Percentiles rank a stretch among this genome's conserved stretches.
phyloP scores from a whole-genome alignment of 805 yeast genomes.

The Suhomyces sp. region DNA sequence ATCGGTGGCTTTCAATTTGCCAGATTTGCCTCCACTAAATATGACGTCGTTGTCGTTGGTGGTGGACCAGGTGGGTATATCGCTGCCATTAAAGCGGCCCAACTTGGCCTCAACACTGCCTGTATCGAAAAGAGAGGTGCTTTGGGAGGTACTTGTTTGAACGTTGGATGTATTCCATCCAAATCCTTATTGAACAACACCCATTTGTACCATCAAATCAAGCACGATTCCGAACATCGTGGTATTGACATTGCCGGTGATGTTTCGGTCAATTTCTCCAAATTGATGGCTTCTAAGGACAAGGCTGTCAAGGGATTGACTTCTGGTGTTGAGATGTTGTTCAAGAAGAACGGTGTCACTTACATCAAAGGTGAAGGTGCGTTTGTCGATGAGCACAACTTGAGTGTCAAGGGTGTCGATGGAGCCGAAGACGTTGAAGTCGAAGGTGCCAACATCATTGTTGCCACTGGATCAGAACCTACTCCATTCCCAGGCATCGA shows the following conservation, averaged over 20 bases:
- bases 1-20: slow-evolving; percentile 30
- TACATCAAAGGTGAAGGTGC: slow-evolving; percentile 94
- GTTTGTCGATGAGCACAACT: slow-evolving; percentile 73
- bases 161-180: slow-evolving; percentile 99
- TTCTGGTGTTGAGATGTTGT: slow-evolving; percentile 88
- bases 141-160: slow-evolving; percentile 97
- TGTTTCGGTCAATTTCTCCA: slow-evolving; percentile 68
- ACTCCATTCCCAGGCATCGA: slow-evolving; percentile 98
- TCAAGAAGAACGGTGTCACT: slow-evolving; percentile 92
- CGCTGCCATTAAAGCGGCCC: slow-evolving; percentile 98
- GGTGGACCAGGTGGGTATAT: slow-evolving; percentile 99
- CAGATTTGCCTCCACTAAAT: slow-evolving; percentile 47
- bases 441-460: slow-evolving; percentile 81
- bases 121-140: slow-evolving; percentile 96
- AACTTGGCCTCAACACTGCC: slow-evolving; percentile 89
- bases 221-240: slow-evolving; percentile 77
- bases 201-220: slow-evolving; percentile 84
- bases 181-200: slow-evolving; percentile 94
- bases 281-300: slow-evolving; percentile 90
- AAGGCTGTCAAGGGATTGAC: slow-evolving; percentile 86
- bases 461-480: slow-evolving; percentile 98
- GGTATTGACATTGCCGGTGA: slow-evolving; percentile 84
- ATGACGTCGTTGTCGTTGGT: slow-evolving; percentile 93
- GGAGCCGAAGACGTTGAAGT: slow-evolving; percentile 70
- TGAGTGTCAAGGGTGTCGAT: slow-evolving; percentile 82